These are phyloP conservation scores for Dalbergia cultrata DNA, from an alignment of 306 rosid genomes.

Conservation along the genomic window DNA sequence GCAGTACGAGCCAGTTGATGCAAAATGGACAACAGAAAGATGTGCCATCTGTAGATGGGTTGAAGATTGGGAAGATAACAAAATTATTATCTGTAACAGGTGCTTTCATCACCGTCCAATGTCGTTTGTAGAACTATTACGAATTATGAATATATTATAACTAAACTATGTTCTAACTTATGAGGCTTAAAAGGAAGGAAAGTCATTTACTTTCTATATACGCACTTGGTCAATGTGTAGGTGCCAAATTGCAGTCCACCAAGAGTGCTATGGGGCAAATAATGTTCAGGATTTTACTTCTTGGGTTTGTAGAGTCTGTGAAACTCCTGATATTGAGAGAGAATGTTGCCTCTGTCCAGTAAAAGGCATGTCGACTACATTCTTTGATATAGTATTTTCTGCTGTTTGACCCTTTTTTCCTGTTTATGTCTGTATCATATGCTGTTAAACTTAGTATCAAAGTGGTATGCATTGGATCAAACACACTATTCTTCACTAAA, in stretches of 20 bases:
- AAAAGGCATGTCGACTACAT: conserved; percentile 65
- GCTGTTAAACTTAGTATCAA: conserved; percentile 19
- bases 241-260: conserved; percentile 97
- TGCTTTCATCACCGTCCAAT: conserved; percentile 48
- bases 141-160: conserved; percentile 27
- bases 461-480: conserved; percentile 25
- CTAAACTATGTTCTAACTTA: conserved; percentile 28
- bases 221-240: conserved; percentile 53
- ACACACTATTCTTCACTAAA: conserved; percentile 36
- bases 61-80: conserved; percentile 94
- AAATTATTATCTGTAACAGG: conserved; percentile 96
- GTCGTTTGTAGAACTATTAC: not conserved
- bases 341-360: conserved; percentile 99
- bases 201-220: not conserved
- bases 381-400: conserved; percentile 20
- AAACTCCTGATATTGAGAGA: conserved; percentile 80
- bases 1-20: conserved; percentile 76
- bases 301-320: conserved; percentile 98
- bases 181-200: conserved; percentile 27
- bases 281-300: conserved; percentile 87
- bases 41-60: conserved; percentile 98
- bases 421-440: conserved; percentile 12
- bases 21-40: conserved; percentile 89
- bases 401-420: conserved; percentile 21
- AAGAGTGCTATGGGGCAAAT: conserved; percentile 95